Conservation (phyloP, 2,329 filamentous ascomycete genomes). For the Salinomyces thailandicus region DNA sequence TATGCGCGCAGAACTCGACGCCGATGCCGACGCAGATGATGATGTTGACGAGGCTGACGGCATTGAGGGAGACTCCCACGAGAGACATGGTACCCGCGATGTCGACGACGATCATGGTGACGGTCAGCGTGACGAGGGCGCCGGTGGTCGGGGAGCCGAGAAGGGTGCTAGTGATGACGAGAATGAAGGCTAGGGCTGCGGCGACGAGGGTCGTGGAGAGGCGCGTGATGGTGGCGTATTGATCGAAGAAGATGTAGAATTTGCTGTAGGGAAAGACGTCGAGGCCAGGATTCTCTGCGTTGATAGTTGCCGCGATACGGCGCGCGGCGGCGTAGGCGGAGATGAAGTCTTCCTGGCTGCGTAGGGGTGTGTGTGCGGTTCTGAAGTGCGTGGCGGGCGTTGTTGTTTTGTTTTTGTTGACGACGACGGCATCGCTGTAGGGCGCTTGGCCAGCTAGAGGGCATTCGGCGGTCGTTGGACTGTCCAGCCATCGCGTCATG, state of each 20-base stretch:
- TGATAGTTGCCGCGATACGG: conserved; percentile 72
- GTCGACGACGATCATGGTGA: conserved; percentile 86
- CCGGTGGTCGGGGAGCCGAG: conserved; percentile 78
- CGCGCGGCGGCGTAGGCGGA: conserved; percentile 78
- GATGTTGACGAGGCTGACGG: conserved; percentile 87
- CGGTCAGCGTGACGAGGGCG: conserved; percentile 70
- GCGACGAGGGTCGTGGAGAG: conserved; percentile 71
- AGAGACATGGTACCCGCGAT: conserved; percentile 93
- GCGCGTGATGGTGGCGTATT: conserved; percentile 76
- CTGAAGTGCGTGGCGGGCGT: conserved; percentile 85
- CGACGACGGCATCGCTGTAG: conserved; percentile 73
- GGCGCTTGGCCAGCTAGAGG: conserved; percentile 80
- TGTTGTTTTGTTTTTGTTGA: conserved; percentile 56
- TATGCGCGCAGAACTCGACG: conserved; percentile 95
- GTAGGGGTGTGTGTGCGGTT: conserved; percentile 75
- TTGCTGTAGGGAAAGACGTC: conserved; percentile 94
- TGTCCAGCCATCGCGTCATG: conserved; percentile 66
- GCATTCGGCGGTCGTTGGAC: conserved; percentile 73
- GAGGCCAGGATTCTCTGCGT: conserved; percentile 58
- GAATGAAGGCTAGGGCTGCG: conserved; percentile 75
- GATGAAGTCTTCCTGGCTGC: conserved; percentile 88
- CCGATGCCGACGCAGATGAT: conserved; percentile 95
- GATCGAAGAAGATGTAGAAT: conserved; percentile 99
- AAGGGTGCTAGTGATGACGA: conserved; percentile 66
- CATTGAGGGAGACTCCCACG: conserved; percentile 80